Conservation (phyloP, 805 yeast species). For the Lachancea meyersii region DNA sequence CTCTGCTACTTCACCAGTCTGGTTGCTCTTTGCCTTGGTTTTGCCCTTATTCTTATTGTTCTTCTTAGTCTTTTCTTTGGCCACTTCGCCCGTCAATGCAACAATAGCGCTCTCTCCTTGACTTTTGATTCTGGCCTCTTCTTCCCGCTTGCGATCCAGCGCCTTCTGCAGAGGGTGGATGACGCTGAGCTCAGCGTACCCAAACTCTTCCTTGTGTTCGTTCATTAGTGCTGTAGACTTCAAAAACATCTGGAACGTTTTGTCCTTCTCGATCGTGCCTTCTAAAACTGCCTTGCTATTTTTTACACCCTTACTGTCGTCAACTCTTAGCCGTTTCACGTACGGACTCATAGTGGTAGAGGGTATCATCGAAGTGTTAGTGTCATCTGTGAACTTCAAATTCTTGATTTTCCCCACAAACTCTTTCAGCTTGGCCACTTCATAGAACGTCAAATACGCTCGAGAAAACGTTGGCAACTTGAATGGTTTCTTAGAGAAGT, state of each 20-base stretch:
- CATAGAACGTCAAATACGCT: slow-evolving; percentile 38
- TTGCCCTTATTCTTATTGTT: slow-evolving; percentile 19
- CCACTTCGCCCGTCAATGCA: slow-evolving; percentile 24
- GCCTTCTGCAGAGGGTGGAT: slow-evolving; percentile 27
- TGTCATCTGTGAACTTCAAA: slow-evolving; percentile 30
- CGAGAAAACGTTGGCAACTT: slow-evolving; percentile 39
- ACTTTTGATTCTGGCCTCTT: slow-evolving; percentile 15
- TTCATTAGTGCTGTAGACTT: slow-evolving; percentile 23
- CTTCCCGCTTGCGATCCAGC: slow-evolving; percentile 18
- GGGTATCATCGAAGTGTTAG: slow-evolving; percentile 20
- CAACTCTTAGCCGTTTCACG: slow-evolving; percentile 14
- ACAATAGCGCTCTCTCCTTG: slow-evolving; percentile 23
- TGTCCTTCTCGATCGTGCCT: slow-evolving; percentile 31
- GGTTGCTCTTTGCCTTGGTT: slow-evolving; percentile 17
- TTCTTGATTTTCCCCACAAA: slow-evolving; percentile 30
- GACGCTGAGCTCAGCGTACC: slow-evolving; percentile 24
- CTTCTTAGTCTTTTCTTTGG: slow-evolving; percentile 16
- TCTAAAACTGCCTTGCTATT: slow-evolving; percentile 14
- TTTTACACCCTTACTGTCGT: slow-evolving; percentile 12
- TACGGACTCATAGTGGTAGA: slow-evolving; percentile 21
- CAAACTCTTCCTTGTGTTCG: slow-evolving; percentile 17
- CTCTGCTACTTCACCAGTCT: slow-evolving; percentile 8
- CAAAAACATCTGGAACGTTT: slow-evolving; percentile 28
- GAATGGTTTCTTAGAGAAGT: slow-evolving; percentile 24
- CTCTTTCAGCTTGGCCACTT: slow-evolving; percentile 24